Conservation (phyloP, 192 early-diverging fungal species). For the Linnemannia hyalina region DNA sequence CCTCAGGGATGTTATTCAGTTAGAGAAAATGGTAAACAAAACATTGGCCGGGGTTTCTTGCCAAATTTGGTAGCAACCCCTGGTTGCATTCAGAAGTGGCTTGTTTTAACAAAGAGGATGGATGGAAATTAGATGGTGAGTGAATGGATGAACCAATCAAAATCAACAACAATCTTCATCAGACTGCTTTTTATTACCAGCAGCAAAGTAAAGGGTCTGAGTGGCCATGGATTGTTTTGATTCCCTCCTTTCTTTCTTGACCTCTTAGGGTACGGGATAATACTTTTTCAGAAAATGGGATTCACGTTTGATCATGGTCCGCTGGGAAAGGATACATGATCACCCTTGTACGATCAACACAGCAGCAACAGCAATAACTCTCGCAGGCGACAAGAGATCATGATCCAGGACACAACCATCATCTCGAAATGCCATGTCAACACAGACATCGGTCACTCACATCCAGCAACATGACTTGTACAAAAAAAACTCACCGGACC, state of each 20-base stretch:
- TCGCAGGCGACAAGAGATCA: neutral
- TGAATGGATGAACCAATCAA: constrained; percentile 15
- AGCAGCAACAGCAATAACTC: neutral
- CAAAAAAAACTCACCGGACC: constrained; percentile 23
- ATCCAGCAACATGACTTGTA: neutral
- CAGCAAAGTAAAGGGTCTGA: neutral
- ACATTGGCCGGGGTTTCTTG: neutral
- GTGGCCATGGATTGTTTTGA: constrained; percentile 36
- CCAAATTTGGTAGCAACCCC: constrained; percentile 26
- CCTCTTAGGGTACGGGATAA: constrained; percentile 55
- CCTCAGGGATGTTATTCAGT: neutral
- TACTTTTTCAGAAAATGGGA: neutral
- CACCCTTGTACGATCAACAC: neutral
- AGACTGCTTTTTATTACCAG: neutral
- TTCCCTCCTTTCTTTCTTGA: constrained; percentile 59
- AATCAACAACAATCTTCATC: neutral
- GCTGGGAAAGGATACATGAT: neutral
- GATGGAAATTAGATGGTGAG: neutral
- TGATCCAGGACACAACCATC: neutral
- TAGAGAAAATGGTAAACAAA: constrained; percentile 2
- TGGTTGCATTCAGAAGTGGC: constrained; percentile 16
- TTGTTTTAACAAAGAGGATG: neutral
- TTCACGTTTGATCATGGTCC: constrained; percentile 6
- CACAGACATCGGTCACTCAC: constrained; percentile 19
- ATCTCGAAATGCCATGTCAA: constrained; percentile 2